These are phyloP conservation scores for Xanthoconium stramineum DNA, from an alignment of 768 basidiomycete species.

Conservation along the genomic window DNA sequence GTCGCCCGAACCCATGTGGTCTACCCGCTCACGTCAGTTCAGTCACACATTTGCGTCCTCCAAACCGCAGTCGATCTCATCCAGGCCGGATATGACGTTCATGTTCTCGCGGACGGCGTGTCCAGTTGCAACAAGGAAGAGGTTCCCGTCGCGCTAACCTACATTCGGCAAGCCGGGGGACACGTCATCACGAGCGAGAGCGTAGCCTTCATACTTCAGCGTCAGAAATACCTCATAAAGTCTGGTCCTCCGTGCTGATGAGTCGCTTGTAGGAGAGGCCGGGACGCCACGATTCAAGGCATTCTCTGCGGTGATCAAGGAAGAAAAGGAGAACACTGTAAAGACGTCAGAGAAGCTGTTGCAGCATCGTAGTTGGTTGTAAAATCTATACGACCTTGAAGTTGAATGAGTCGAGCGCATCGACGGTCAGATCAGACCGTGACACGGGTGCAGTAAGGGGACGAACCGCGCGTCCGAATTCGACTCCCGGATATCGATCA, in stretches of 20 bases:
- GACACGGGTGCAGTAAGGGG: no score
- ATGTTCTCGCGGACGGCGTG: conserved; percentile 81
- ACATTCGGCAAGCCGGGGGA: conserved; percentile 71
- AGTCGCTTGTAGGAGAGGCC: conserved; percentile 50
- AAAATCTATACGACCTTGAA: no score
- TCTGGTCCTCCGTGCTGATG: conserved; percentile 13
- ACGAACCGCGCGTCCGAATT: no score
- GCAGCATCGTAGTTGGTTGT: conserved; percentile 23
- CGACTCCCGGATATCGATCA: no score
- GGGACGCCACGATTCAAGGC: conserved; percentile 62
- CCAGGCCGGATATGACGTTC: conserved; percentile 45
- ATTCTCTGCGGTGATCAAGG: conserved; percentile 71
- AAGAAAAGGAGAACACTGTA: conserved; percentile 64
- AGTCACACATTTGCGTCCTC: conserved; percentile 89
- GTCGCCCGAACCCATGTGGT: conserved; percentile 12
- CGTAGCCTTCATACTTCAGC: conserved; percentile 71
- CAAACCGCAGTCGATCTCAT: conserved; percentile 78
- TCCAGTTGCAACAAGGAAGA: conserved; percentile 81
- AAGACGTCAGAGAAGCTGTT: conserved; percentile 34
- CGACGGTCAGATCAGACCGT: no score
- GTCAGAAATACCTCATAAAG: conserved; percentile 31
- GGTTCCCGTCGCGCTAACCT: conserved; percentile 67
- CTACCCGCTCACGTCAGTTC: conserved; percentile 5
- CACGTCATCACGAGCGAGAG: conserved; percentile 81
- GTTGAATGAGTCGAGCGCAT: no score